Evolutionary conservation across 768 basidiomycete genomes (phyloP), one percentile per base, ranked within the genome.

Genomic region (Sarcodon aspratus): DNA sequence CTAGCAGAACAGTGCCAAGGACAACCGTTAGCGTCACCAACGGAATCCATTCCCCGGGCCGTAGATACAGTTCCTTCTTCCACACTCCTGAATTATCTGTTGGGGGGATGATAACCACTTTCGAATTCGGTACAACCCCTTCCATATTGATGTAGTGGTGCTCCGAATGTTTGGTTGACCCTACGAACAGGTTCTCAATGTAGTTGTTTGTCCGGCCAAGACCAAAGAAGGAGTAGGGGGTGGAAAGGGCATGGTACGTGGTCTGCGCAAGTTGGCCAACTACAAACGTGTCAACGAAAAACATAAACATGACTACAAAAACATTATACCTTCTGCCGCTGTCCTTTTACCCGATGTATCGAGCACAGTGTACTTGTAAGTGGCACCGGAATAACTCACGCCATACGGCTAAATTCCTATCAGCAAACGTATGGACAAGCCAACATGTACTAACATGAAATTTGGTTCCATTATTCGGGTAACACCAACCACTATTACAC

Each of bases 151-250:
- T 92, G 55, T 73, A 90, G 60, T 95, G 90, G 33, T 80, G 61
- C 34, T 70, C 61, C 0, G 72, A 63, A 51, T 89, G 82, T 32
- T 87, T 74, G 6, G 93, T 95, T 4, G 91, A 84, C 12, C 96
- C 96, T 15, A 98, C 88, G 61, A 96, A 96, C 2, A 99, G 75
- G 63, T 97, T 97, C 73, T 99, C 96, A 58, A 99, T 93, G 66
- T 99, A 99, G 63, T 99, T 99, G 66, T 99, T 99, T 12, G 94
- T 98, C 37, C 96, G 80, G 0, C 95, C 96, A 7, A 99, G 80
- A 1, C 96, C 95, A 60, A 98, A 89, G 74, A 93, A 96, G 1
- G 92, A 79, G 60, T 97, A 98, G 1, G 96, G 96, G 1, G 90
- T 83, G 48, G 84, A 78, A 9, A 98, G 75, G 11, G 94, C 74